Evolutionary conservation across 495 filamentous ascomycete genomes (phyloP).

Genomic region (Penicillium cataractarum): DNA sequence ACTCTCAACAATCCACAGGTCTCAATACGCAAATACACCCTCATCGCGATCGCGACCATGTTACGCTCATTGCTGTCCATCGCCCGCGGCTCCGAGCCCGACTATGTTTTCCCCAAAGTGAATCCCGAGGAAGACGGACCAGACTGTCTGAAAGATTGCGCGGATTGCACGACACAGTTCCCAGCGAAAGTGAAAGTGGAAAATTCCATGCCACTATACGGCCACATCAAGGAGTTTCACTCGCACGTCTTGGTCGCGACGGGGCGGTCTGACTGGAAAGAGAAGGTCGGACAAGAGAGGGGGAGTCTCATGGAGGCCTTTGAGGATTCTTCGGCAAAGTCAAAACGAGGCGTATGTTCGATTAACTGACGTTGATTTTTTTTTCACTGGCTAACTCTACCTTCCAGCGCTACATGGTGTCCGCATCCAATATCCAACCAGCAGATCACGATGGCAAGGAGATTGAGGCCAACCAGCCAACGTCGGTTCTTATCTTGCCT

Average conservation of each 20-base stretch:
- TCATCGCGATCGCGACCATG: conserved; percentile 26
- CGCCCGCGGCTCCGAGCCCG: conserved; percentile 24
- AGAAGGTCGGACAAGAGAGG: conserved; percentile 80
- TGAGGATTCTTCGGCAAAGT: conserved; percentile 55
- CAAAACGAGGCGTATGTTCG: conserved; percentile 71
- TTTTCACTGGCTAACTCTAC: conserved; percentile 11
- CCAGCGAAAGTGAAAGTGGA: conserved; percentile 77
- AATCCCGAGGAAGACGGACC: conserved; percentile 73
- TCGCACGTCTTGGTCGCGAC: conserved; percentile 91
- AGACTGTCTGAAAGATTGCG: conserved; percentile 86
- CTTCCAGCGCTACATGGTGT: conserved; percentile 78
- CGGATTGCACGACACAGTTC: conserved; percentile 72
- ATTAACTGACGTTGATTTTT: too few species aligned
- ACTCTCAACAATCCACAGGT: background rate
- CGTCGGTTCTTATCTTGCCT: conserved; percentile 82
- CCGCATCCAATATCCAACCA: conserved; percentile 82
- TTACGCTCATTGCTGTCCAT: conserved; percentile 42
- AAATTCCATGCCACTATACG: conserved; percentile 74
- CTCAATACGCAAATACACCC: background rate
- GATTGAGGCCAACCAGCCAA: conserved; percentile 48
- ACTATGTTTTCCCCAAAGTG: conserved; percentile 57
- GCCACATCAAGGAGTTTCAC: conserved; percentile 80
- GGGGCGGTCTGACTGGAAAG: conserved; percentile 88
- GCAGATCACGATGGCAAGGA: conserved; percentile 54
- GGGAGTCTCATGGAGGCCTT: conserved; percentile 94